Evolutionary conservation across 345 rosid genomes (phyloP).

Genomic region (Chamaenerion angustifolium): DNA sequence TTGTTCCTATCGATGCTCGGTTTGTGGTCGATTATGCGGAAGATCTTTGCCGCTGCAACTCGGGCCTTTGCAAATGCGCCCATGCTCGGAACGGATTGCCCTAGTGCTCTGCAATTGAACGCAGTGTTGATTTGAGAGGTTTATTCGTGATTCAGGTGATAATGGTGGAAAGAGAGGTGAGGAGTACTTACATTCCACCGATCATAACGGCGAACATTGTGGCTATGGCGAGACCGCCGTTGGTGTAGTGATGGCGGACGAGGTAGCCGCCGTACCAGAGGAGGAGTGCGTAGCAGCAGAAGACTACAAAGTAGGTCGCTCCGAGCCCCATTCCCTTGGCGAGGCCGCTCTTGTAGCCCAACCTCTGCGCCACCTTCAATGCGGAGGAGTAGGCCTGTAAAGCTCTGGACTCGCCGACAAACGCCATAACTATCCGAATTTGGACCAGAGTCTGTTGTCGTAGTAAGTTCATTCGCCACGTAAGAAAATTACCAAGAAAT

Average conservation of each 20-base stretch:
- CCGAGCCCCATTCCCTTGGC: slow-evolving; percentile 93
- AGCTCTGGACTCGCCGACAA: slow-evolving; percentile 87
- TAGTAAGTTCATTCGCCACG: slow-evolving; percentile 8
- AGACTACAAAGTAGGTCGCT: slow-evolving; percentile 91
- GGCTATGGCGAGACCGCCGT: slow-evolving; percentile 88
- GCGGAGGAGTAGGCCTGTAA: slow-evolving; percentile 70
- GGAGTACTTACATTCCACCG: slow-evolving; percentile 76
- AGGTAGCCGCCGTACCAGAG: slow-evolving; percentile 96
- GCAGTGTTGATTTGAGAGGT: not conserved
- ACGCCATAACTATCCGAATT: slow-evolving; percentile 80
- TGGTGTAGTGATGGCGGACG: slow-evolving; percentile 79
- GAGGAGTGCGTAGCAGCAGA: slow-evolving; percentile 83
- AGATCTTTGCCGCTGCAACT: slow-evolving; percentile 88
- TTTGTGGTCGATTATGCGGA: slow-evolving; percentile 71
- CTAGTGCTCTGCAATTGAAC: slow-evolving; percentile 47
- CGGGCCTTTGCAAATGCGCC: slow-evolving; percentile 83
- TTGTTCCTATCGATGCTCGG: slow-evolving; percentile 51
- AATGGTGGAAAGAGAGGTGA: not conserved
- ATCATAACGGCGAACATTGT: slow-evolving; percentile 98
- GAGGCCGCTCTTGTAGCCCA: slow-evolving; percentile 77
- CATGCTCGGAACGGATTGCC: slow-evolving; percentile 93
- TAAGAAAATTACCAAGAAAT: slow-evolving; percentile 18
- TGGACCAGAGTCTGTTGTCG: slow-evolving; percentile 66
- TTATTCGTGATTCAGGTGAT: no score
- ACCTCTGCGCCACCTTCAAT: slow-evolving; percentile 52